phyloP scores from a whole-genome alignment of 1,284 basidiomycete species.

The Apiotrichum sp. region DNA sequence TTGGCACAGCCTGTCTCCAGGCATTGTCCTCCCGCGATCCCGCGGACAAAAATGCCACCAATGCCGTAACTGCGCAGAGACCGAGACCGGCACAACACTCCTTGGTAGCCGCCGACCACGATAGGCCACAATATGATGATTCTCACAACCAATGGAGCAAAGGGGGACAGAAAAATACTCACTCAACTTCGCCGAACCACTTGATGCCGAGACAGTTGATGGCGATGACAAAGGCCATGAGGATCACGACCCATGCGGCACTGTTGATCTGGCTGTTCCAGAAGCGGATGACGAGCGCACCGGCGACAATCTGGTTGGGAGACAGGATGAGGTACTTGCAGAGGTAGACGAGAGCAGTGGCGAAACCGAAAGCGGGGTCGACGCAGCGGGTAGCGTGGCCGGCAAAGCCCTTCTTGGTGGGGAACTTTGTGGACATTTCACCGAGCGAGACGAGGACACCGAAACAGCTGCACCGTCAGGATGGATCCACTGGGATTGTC shows the following conservation, averaged over 20 bases:
- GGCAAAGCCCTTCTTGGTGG: constrained; percentile 42
- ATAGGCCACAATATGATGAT: too few relatives aligned
- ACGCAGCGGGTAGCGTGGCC: constrained; percentile 35
- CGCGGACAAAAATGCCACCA: too few relatives aligned
- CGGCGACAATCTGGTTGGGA: constrained; percentile 48
- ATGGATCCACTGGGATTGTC: too few relatives aligned
- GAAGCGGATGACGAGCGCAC: constrained; percentile 41
- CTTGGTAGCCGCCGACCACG: too few relatives aligned
- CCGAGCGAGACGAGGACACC: constrained; percentile 38
- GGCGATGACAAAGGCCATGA: constrained; percentile 34
- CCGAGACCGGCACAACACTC: too few relatives aligned
- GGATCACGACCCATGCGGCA: constrained; percentile 44
- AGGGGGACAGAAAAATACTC: not conserved
- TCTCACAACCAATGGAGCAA: too few relatives aligned
- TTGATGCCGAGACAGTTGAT: constrained; percentile 67
- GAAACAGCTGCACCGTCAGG: constrained; percentile 20
- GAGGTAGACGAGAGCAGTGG: constrained; percentile 33
- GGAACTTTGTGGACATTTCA: constrained; percentile 43
- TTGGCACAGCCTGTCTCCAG: too few relatives aligned
- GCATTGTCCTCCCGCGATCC: too few relatives aligned
- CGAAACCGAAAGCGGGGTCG: constrained; percentile 37
- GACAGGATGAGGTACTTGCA: constrained; percentile 56
- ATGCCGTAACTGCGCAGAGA: too few relatives aligned
- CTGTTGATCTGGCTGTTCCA: constrained; percentile 34
- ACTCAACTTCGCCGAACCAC: constrained; percentile 65